phyloP scores from a whole-genome alignment of 768 basidiomycete genomes.

The Hortiboletus flavorubellus region DNA sequence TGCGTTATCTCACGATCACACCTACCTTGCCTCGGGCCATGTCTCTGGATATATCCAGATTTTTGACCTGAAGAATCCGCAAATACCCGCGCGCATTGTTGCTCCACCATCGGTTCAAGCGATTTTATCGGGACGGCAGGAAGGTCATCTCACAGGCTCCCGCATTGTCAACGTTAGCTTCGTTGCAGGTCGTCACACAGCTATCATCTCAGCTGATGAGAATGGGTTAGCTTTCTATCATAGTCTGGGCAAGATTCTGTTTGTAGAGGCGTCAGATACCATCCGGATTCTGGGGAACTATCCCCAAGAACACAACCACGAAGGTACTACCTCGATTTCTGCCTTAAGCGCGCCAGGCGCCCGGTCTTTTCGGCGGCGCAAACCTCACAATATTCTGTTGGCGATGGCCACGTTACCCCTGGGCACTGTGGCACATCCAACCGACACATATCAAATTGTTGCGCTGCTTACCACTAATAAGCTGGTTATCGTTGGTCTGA shows the following conservation, averaged over 20 bases:
- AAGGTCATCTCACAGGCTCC: constrained; percentile 81
- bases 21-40: constrained; percentile 89
- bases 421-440: constrained; percentile 67
- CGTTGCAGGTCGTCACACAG: constrained; percentile 89
- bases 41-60: constrained; percentile 80
- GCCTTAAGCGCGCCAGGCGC: constrained; percentile 19
- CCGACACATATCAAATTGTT: constrained; percentile 75
- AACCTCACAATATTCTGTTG: constrained; percentile 63
- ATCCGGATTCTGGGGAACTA: constrained; percentile 93
- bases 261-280: constrained; percentile 92
- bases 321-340: constrained; percentile 5
- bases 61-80: constrained; percentile 73
- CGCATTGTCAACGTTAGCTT: constrained; percentile 82
- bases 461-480: constrained; percentile 89
- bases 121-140: constrained; percentile 74
- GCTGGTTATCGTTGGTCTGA: constrained; percentile 88
- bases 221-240: constrained; percentile 93
- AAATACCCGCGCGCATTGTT: constrained; percentile 64
- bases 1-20: constrained; percentile 90
- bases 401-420: constrained; percentile 80
- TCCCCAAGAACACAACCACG: constrained; percentile 44
- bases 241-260: constrained; percentile 88
- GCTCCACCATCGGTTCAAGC: constrained; percentile 63
- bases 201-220: constrained; percentile 87
- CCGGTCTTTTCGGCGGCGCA: constrained; percentile 42